phyloP scores from a whole-genome alignment of 257 asterid genomes.

The Solanum okadae region DNA sequence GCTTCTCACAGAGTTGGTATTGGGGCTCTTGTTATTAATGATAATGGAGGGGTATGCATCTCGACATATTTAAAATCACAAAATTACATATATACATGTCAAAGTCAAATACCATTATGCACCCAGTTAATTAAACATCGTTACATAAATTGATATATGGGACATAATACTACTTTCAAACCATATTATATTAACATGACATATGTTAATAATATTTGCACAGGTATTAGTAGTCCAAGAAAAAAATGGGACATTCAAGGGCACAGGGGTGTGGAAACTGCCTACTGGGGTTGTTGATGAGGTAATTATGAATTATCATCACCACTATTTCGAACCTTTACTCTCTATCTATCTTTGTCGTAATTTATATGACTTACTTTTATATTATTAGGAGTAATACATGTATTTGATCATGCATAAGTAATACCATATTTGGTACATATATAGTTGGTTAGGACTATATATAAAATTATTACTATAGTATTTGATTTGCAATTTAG shows the following conservation, averaged over 20 bases:
- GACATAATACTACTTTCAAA: neutral
- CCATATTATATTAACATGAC: neutral
- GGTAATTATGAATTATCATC: constrained; percentile 23
- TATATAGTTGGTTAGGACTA: no score
- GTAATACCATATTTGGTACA: no score
- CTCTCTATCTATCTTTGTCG: no score
- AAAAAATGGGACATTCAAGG: constrained; percentile 59
- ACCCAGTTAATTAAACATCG: neutral
- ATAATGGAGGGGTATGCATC: constrained; percentile 51
- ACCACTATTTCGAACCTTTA: no score
- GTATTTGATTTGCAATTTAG: no score
- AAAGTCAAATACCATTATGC: no score
- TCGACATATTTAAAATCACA: neutral
- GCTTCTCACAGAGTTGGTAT: constrained; percentile 86
- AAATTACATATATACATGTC: no score
- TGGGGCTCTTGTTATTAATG: constrained; percentile 72
- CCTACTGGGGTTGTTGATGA: constrained; percentile 95
- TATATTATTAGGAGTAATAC: no score
- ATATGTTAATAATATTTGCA: neutral
- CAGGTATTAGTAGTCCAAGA: constrained; percentile 87
- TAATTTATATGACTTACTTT: no score
- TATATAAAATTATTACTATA: no score
- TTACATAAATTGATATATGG: neutral
- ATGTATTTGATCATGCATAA: no score
- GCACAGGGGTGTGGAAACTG: constrained; percentile 80